Evolutionary conservation across 306 rosid genomes (phyloP).

Genomic region (Erythrophleum fordii): DNA sequence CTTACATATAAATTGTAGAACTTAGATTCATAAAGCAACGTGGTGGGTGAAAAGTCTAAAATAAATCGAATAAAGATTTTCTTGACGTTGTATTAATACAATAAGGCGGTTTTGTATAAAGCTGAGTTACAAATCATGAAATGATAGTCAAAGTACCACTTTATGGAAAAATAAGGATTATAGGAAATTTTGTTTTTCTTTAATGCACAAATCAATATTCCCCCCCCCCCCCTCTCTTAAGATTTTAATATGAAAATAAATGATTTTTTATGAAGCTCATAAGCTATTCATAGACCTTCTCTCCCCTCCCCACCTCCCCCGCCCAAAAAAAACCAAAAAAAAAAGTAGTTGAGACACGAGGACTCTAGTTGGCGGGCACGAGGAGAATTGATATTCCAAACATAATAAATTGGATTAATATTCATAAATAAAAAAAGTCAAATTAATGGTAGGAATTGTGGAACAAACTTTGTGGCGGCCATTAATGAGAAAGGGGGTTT

Average conservation of each 20-base stretch:
- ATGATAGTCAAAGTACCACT: neutral
- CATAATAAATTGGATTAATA: neutral
- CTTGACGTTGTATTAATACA: neutral
- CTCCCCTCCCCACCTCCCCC: too few species aligned
- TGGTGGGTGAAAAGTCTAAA: too few species aligned
- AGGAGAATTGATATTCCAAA: neutral
- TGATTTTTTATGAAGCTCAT: neutral
- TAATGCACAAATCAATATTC: too few species aligned
- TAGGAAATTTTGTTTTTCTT: neutral
- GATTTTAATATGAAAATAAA: neutral
- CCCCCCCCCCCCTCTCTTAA: too few species aligned
- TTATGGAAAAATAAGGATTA: neutral
- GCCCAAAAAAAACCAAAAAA: too few species aligned
- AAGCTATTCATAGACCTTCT: neutral
- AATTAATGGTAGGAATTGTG: neutral
- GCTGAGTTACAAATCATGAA: neutral
- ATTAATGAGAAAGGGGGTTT: neutral
- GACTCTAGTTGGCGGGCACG: neutral
- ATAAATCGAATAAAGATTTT: neutral
- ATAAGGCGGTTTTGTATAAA: neutral
- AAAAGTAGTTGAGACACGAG: neutral
- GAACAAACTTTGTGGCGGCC: neutral
- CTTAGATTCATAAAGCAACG: neutral
- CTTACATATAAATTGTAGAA: neutral
- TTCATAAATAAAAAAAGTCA: neutral